Evolutionary conservation across 345 rosid species (phyloP).

Genomic region (Rhodamnia rubescens): DNA sequence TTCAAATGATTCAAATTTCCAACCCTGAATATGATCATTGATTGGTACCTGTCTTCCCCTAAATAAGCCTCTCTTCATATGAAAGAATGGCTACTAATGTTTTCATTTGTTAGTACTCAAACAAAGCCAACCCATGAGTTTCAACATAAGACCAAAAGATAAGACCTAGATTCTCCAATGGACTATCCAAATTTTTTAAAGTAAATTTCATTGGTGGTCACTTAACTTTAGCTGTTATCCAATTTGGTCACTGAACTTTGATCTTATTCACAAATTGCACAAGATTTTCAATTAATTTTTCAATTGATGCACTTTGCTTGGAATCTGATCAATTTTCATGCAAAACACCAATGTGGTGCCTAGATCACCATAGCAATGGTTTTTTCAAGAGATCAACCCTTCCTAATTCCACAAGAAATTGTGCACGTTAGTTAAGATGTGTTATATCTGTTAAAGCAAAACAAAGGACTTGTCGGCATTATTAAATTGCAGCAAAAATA

Average conservation of each 20-base stretch:
- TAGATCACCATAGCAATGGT: neutral
- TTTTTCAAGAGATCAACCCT: neutral
- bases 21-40: neutral
- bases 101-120: neutral
- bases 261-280: neutral
- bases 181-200: neutral
- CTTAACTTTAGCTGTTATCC: neutral
- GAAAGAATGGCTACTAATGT: neutral
- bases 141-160: neutral
- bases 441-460: neutral
- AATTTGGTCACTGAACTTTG: neutral
- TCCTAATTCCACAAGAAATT: neutral
- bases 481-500: neutral
- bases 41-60: neutral
- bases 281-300: neutral
- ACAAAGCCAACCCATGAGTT: neutral
- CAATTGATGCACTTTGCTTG: neutral
- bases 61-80: neutral
- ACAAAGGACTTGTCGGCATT: neutral
- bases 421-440: neutral
- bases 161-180: neutral
- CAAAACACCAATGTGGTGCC: neutral
- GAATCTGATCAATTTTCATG: neutral
- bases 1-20: neutral
- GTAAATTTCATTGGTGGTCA: neutral